Percentiles rank a stretch among this genome's conserved stretches.
Conservation (phyloP, 768 basidiomycete genomes). For the Calocybe gangraenosa region DNA sequence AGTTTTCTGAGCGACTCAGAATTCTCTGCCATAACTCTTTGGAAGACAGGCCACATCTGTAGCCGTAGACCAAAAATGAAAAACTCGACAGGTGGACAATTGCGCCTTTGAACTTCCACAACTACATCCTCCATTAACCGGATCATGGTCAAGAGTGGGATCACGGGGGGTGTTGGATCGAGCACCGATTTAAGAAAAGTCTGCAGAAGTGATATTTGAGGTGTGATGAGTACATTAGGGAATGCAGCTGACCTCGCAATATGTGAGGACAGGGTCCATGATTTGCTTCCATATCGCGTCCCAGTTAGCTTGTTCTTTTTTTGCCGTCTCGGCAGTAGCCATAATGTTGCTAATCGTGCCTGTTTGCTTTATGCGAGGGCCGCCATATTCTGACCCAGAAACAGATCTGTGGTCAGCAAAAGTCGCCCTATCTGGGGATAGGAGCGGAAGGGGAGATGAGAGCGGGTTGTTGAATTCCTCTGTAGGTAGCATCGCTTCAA, state of each 20-base stretch:
- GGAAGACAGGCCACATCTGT: conserved; percentile 91
- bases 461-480: conserved; percentile 30
- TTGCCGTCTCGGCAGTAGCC: conserved; percentile 29
- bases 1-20: conserved; percentile 78
- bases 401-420: conserved; percentile 40
- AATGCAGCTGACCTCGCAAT: conserved; percentile 56
- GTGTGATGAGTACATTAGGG: background rate
- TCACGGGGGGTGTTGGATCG: conserved; percentile 68
- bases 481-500: conserved; percentile 27
- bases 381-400: conserved; percentile 49
- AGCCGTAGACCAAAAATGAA: conserved; percentile 80
- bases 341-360: conserved; percentile 29
- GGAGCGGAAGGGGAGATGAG: conserved; percentile 31
- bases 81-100: conserved; percentile 74
- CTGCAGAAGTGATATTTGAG: conserved; percentile 29
- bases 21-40: conserved; percentile 83
- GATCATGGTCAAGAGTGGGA: conserved; percentile 87
- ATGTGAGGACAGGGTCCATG: conserved; percentile 87
- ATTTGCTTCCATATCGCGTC: conserved; percentile 86
- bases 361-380: conserved; percentile 25
- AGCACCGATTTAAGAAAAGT: conserved; percentile 65
- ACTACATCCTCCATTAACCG: conserved; percentile 82
- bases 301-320: conserved; percentile 56
- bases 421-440: conserved; percentile 40
- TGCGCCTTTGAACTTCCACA: conserved; percentile 69